Evolutionary conservation across 352 stramenopile species (phyloP).

Genomic region (Hyaloperonospora brassicae): DNA sequence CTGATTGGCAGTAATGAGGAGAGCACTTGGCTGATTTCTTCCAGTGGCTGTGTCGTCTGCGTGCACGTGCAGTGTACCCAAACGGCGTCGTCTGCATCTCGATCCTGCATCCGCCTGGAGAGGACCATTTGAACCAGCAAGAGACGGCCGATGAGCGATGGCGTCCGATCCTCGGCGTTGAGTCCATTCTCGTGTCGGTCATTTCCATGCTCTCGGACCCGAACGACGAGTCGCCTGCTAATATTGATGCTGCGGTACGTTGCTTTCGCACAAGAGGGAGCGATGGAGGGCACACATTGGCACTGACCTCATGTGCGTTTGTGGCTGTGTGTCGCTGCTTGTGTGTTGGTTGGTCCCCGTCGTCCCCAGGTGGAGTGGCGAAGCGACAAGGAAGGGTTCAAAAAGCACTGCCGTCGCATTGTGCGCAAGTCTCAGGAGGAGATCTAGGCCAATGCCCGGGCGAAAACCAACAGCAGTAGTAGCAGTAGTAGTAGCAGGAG

Average conservation of each 20-base stretch:
- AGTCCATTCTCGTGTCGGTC: constrained; percentile 92
- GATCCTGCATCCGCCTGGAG: constrained; percentile 97
- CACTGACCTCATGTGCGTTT: neutral
- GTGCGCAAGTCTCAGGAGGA: constrained; percentile 91
- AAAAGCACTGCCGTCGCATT: constrained; percentile 87
- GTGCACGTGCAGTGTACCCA: constrained; percentile 84
- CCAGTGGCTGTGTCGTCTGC: neutral
- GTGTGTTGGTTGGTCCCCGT: neutral
- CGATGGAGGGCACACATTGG: neutral
- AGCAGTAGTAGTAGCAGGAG: neutral
- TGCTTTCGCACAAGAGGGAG: too few relatives aligned
- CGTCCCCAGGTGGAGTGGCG: constrained; percentile 75
- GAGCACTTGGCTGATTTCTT: neutral
- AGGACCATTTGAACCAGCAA: constrained; percentile 96
- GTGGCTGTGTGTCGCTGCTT: constrained; percentile 6
- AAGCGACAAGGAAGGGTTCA: constrained; percentile 90
- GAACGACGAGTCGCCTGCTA: constrained; percentile 99
- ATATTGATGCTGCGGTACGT: constrained; percentile 97
- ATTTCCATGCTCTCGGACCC: constrained; percentile 99
- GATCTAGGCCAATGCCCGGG: constrained; percentile 48
- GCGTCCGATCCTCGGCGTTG: constrained; percentile 95
- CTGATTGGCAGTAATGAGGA: neutral
- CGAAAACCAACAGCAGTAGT: neutral
- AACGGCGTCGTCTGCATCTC: constrained; percentile 99
- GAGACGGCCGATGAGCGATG: constrained; percentile 97